These are phyloP conservation scores for Pseudocercospora crystallina DNA, from an alignment of 2,329 filamentous ascomycete species.

Conservation along the genomic window DNA sequence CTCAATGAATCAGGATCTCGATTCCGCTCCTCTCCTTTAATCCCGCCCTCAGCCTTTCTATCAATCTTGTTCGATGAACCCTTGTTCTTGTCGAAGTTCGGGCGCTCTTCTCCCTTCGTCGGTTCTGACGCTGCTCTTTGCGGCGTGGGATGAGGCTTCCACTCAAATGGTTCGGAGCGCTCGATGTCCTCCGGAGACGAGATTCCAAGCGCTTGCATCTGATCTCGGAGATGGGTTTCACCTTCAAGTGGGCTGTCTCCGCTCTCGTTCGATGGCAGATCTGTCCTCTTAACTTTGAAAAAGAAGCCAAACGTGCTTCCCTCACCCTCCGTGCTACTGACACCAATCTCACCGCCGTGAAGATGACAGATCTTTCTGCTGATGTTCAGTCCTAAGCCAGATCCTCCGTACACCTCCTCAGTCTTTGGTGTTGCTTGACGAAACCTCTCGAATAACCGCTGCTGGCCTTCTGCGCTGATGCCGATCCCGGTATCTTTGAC, in stretches of 20 bases:
- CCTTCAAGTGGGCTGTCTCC: constrained; percentile 4
- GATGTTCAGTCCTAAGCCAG: constrained; percentile 48
- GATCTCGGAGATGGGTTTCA: constrained; percentile 9
- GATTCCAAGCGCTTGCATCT: constrained; percentile 13
- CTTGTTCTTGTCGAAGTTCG: not conserved
- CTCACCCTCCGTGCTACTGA: constrained; percentile 38
- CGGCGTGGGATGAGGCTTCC: constrained; percentile 3
- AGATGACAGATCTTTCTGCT: constrained; percentile 46
- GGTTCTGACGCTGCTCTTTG: not conserved
- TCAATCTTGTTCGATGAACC: not conserved
- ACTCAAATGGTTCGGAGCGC: constrained; percentile 13
- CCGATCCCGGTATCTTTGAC: constrained; percentile 47
- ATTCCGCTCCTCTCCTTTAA: not conserved
- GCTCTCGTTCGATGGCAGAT: constrained; percentile 2
- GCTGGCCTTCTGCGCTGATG: constrained; percentile 41
- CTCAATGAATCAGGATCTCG: not conserved
- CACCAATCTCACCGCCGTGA: constrained; percentile 48
- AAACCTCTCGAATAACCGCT: constrained; percentile 45
- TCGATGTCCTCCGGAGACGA: constrained; percentile 8
- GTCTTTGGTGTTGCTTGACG: constrained; percentile 38
- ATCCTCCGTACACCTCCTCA: constrained; percentile 43
- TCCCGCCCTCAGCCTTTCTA: not conserved
- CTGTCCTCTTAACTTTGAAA: constrained; percentile 31
- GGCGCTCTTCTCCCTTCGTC: constrained; percentile 3
- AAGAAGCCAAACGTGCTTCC: constrained; percentile 48